Conservation (phyloP, 305 asterid species). For the Fraxinus latifolia region DNA sequence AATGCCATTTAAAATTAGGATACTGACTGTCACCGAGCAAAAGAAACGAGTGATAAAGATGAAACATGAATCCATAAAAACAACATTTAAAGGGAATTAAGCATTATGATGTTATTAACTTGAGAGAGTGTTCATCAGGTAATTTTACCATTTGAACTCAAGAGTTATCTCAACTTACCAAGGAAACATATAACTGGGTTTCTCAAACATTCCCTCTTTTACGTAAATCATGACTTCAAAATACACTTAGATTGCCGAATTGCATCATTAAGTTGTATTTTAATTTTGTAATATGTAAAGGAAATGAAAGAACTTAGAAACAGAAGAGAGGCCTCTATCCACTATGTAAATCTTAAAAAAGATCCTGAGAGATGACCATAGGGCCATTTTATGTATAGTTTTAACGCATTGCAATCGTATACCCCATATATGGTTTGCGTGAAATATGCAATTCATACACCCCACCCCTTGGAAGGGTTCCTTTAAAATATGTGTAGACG, state of each 20-base stretch:
- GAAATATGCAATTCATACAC: too few species aligned
- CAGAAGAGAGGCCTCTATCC: not conserved
- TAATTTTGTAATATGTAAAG: not conserved
- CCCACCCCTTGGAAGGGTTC: too few species aligned
- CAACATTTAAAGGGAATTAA: conserved; percentile 13
- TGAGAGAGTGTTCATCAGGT: too few species aligned
- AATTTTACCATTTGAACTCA: conserved; percentile 9
- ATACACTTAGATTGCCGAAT: not conserved
- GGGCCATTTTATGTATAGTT: too few species aligned
- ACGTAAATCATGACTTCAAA: conserved; percentile 7
- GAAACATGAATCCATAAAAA: conserved; percentile 1
- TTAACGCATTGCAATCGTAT: too few species aligned
- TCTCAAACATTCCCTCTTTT: not conserved
- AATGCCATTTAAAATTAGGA: conserved; percentile 24
- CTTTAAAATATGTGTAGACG: too few species aligned
- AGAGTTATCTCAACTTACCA: not conserved
- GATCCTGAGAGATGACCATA: not conserved
- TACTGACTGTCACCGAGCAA: conserved; percentile 11
- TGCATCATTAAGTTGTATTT: conserved; percentile 1
- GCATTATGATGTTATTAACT: conserved; percentile 1
- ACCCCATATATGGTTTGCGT: not conserved
- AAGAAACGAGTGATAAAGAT: conserved; percentile 8
- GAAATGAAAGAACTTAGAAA: not conserved
- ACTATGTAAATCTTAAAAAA: not conserved
- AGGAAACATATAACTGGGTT: not conserved